Conservation (phyloP, 2,329 filamentous ascomycete genomes). For the Aurifilum marmelostoma region DNA sequence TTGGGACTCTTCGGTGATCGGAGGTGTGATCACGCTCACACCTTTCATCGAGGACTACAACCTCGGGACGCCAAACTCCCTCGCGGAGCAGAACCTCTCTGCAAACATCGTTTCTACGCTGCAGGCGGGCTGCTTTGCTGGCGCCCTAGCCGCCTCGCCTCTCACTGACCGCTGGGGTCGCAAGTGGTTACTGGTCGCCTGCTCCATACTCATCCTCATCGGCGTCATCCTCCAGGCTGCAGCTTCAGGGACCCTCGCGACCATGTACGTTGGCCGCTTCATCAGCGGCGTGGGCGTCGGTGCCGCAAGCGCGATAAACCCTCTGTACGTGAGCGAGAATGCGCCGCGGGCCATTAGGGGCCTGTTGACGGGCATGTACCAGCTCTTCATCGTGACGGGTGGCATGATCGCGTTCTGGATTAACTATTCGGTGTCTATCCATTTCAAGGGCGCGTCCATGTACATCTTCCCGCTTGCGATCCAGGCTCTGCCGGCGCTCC, state of each 20-base stretch:
- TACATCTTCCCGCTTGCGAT: too few species aligned
- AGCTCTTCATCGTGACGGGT: too few species aligned
- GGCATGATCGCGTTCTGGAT: too few species aligned
- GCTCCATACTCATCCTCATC: conserved; percentile 36
- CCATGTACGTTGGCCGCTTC: conserved; percentile 43
- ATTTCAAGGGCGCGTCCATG: too few species aligned
- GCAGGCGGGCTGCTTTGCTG: conserved; percentile 34
- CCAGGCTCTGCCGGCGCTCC: too few species aligned
- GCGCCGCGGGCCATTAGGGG: too few species aligned
- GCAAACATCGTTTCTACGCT: conserved; percentile 35
- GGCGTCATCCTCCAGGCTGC: conserved; percentile 40
- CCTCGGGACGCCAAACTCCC: conserved; percentile 9
- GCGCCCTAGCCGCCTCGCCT: conserved; percentile 33
- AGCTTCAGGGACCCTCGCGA: conserved; percentile 36
- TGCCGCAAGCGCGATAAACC: conserved; percentile 46
- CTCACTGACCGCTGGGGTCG: conserved; percentile 38
- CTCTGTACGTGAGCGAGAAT: conserved; percentile 36
- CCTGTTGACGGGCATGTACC: too few species aligned
- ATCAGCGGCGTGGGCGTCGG: conserved; percentile 57
- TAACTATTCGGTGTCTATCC: too few species aligned
- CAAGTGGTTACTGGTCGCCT: conserved; percentile 38
- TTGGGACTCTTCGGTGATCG: conserved; percentile 65
- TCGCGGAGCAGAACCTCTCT: conserved; percentile 31
- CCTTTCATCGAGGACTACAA: conserved; percentile 56
- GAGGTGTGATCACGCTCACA: conserved; percentile 64